Evolutionary conservation across 139 green algal species (phyloP).

Genomic region (Chlamydomonas asymmetrica): DNA sequence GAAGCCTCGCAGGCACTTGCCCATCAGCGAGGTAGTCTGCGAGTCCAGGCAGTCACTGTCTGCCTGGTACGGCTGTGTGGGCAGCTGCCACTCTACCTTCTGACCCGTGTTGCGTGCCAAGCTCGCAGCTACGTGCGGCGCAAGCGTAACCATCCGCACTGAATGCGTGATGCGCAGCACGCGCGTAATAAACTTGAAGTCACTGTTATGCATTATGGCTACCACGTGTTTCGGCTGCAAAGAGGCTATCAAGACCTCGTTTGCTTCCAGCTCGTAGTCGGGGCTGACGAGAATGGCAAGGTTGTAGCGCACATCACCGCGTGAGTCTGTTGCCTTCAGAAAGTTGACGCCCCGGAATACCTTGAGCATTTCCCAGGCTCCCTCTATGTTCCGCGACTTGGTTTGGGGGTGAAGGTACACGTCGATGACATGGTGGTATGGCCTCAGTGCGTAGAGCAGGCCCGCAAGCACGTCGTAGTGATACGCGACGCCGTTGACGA

Average conservation of each 20-base stretch:
- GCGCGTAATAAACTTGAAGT: conserved; percentile 18
- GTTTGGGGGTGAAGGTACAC: conserved; percentile 36
- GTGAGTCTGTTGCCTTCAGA: neutral
- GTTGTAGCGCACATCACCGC: conserved; percentile 9
- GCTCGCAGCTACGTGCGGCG: conserved; percentile 24
- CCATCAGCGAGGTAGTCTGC: conserved; percentile 15
- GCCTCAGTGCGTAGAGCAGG: conserved; percentile 32
- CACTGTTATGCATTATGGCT: conserved; percentile 37
- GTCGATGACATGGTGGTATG: conserved; percentile 18
- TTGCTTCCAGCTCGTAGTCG: conserved; percentile 40
- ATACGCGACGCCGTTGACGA: conserved; percentile 56
- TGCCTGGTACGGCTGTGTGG: conserved; percentile 17
- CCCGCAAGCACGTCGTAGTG: conserved; percentile 49
- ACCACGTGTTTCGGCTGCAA: conserved; percentile 18
- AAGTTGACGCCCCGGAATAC: conserved; percentile 3
- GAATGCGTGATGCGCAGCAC: neutral
- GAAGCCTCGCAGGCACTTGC: conserved; percentile 38
- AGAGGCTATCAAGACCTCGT: conserved; percentile 16
- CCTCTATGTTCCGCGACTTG: conserved; percentile 24
- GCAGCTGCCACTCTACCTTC: conserved; percentile 27
- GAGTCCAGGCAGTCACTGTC: conserved; percentile 24
- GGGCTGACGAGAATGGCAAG: conserved; percentile 35
- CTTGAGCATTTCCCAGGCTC: conserved; percentile 24
- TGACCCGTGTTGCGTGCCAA: neutral
- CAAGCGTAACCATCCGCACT: conserved; percentile 32